phyloP scores from a whole-genome alignment of 2,329 filamentous ascomycete species.

The Venturia nashicola region DNA sequence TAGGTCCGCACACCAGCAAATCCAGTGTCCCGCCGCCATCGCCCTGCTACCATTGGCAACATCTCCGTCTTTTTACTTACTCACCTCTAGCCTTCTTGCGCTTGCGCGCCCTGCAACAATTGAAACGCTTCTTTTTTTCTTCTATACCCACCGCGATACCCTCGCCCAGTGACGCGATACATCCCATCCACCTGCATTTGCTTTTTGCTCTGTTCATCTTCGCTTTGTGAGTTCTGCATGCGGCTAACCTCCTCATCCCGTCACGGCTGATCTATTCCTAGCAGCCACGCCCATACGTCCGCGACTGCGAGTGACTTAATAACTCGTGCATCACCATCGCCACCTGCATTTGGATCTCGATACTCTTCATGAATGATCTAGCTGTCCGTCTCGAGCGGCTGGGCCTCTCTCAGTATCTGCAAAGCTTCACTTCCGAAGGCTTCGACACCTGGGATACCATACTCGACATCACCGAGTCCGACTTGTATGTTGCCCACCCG shows the following conservation, averaged over 20 bases:
- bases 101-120: slow-evolving; percentile 26
- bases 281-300: neutral
- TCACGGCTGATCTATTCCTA: neutral
- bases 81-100: slow-evolving; percentile 24
- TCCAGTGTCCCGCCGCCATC: neutral
- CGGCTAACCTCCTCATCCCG: neutral
- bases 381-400: slow-evolving; percentile 58
- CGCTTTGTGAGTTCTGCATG: neutral
- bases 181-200: neutral
- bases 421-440: slow-evolving; percentile 61
- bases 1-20: neutral
- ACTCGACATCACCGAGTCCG: slow-evolving; percentile 72
- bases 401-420: slow-evolving; percentile 66
- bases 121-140: neutral
- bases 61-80: neutral
- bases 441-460: slow-evolving; percentile 80
- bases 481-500: slow-evolving; percentile 45
- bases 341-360: neutral
- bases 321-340: neutral
- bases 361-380: slow-evolving; percentile 49
- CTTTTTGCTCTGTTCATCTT: neutral
- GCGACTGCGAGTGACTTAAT: neutral
- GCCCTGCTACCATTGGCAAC: neutral
- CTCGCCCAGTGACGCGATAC: slow-evolving; percentile 8
- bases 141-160: neutral